Evolutionary conservation across 2,329 filamentous ascomycete genomes (phyloP).

Genomic region (Hirsutella minnesotensis): DNA sequence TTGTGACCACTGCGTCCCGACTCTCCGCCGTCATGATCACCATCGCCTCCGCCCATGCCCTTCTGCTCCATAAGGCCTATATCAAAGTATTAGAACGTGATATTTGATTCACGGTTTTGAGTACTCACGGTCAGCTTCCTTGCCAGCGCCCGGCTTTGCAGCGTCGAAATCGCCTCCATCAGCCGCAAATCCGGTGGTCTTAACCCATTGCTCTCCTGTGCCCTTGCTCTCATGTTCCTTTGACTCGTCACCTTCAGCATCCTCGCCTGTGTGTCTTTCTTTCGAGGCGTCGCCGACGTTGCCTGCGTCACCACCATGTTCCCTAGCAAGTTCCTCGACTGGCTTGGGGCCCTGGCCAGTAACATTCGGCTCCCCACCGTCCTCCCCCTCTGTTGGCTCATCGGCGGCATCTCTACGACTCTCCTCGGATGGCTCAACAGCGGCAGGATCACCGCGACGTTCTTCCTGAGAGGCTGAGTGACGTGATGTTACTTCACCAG

Average conservation of each 20-base stretch:
- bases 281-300: slow-evolving; percentile 17
- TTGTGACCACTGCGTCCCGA: slow-evolving; percentile 7
- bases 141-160: slow-evolving; percentile 48
- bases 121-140: slow-evolving; percentile 52
- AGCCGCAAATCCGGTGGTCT: slow-evolving; percentile 44
- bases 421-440: too few species aligned
- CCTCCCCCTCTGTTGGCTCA: slow-evolving; percentile 1
- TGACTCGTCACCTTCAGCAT: slow-evolving; percentile 7
- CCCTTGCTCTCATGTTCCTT: slow-evolving; percentile 23
- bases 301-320: slow-evolving; percentile 21
- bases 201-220: slow-evolving; percentile 45
- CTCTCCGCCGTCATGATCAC: neutral
- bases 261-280: neutral
- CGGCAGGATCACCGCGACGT: too few species aligned
- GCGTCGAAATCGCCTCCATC: slow-evolving; percentile 61
- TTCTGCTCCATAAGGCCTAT: slow-evolving; percentile 23
- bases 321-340: slow-evolving; percentile 22
- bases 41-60: slow-evolving; percentile 4
- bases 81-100: neutral
- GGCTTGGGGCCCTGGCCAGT: slow-evolving; percentile 15
- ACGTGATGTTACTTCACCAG: too few species aligned
- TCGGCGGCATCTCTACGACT: too few species aligned
- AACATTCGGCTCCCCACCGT: slow-evolving; percentile 13
- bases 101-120: neutral
- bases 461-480: too few species aligned